These are phyloP conservation scores for Schizosaccharomyces versatilis DNA, from an alignment of 1,139 yeast species.

Conservation along the genomic window DNA sequence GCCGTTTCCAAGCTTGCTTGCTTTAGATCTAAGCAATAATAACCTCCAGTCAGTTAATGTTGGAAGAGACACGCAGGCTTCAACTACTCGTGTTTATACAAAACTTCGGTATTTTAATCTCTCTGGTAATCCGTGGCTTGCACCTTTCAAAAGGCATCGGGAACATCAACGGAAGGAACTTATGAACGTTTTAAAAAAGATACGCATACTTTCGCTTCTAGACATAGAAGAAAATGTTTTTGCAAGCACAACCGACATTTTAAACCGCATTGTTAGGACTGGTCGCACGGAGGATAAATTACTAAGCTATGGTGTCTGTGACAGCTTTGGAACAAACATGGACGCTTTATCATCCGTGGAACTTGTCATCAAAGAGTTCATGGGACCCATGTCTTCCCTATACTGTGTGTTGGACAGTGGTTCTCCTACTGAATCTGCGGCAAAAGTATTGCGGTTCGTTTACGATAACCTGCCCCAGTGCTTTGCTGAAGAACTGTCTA, in stretches of 20 bases:
- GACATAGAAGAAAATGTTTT: conserved; percentile 78
- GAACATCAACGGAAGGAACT: conserved; percentile 28
- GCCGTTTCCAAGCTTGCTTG: conserved; percentile 43
- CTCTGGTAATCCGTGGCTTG: conserved; percentile 80
- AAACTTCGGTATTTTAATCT: conserved; percentile 62
- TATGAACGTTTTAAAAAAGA: not conserved
- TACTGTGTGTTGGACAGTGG: not conserved
- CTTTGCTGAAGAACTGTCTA: not conserved
- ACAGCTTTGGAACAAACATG: not conserved
- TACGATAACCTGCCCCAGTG: not conserved
- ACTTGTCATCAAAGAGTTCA: not conserved
- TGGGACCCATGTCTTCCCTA: not conserved
- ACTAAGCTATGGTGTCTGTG: conserved; percentile 44
- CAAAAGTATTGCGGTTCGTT: not conserved
- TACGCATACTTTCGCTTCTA: conserved; percentile 58
- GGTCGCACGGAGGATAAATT: conserved; percentile 67
- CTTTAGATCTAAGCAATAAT: conserved; percentile 80
- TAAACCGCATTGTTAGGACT: conserved; percentile 69
- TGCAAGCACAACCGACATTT: conserved; percentile 69
- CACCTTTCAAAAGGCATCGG: conserved; percentile 30
- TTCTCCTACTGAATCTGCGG: not conserved
- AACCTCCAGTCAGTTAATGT: conserved; percentile 51
- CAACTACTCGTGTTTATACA: conserved; percentile 87
- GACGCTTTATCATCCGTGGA: not conserved
- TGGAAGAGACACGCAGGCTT: conserved; percentile 88